A percentile compares a stretch with the other conserved stretches of the same genome.
Conservation (phyloP, 2,329 filamentous ascomycete species). For the Botrytis cinerea region DNA sequence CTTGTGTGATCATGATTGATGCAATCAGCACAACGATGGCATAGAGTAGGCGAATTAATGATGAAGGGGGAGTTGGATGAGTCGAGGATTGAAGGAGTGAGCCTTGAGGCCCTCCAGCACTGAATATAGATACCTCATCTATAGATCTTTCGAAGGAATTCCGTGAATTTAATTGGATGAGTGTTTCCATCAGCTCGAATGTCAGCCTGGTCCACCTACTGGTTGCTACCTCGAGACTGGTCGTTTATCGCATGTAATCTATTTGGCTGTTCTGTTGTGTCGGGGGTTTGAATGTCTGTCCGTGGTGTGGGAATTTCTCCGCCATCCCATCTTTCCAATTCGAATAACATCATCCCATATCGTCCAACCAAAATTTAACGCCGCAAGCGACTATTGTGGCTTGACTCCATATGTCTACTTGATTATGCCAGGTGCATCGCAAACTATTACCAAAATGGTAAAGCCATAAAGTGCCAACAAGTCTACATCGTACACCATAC, state of each 20-base stretch:
- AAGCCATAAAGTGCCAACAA: neutral
- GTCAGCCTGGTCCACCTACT: constrained; percentile 1
- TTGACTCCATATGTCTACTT: constrained; percentile 8
- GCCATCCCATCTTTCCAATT: constrained; percentile 7
- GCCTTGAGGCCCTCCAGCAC: constrained; percentile 7
- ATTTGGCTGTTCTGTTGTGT: neutral
- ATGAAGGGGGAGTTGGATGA: constrained; percentile 4
- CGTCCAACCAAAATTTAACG: constrained; percentile 21
- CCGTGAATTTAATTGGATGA: constrained; percentile 8
- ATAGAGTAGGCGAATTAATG: neutral
- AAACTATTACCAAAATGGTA: constrained; percentile 4
- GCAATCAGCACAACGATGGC: constrained; percentile 1
- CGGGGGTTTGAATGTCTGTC: neutral
- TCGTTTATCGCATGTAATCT: constrained; percentile 18
- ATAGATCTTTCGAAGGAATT: neutral
- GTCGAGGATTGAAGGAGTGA: constrained; percentile 19
- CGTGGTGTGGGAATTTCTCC: neutral
- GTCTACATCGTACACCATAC: neutral
- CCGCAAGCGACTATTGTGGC: constrained; percentile 20
- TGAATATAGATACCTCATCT: constrained; percentile 2
- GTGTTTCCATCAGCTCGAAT: constrained; percentile 11
- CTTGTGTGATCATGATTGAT: neutral
- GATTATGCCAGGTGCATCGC: constrained; percentile 12
- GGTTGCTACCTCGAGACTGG: neutral
- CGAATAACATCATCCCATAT: neutral